Conservation (phyloP, 1,139 yeast genomes). For the Taiozyma sp. region DNA sequence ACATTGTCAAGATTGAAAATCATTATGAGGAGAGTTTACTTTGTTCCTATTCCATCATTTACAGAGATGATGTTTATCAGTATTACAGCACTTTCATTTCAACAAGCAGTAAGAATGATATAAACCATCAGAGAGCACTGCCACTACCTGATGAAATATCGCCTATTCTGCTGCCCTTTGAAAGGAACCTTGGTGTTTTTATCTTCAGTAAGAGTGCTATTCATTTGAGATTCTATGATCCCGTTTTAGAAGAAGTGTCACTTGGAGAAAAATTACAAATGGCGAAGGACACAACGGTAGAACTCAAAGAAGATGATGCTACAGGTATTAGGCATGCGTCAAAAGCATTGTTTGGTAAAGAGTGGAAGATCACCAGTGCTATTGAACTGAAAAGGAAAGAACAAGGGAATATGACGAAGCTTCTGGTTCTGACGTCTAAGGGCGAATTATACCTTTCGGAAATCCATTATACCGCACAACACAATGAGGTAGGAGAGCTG, state of each 20-base stretch:
- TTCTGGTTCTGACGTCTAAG: slow-evolving; percentile 8
- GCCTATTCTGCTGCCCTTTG: slow-evolving; percentile 1
- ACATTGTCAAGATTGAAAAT: slow-evolving; percentile 7
- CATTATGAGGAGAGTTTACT: slow-evolving; percentile 5
- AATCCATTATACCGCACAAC: background rate
- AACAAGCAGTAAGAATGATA: background rate
- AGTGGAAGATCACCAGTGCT: slow-evolving; percentile 13
- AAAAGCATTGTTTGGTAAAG: background rate
- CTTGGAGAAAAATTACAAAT: background rate
- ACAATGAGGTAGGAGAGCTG: background rate
- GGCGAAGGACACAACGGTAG: slow-evolving; percentile 3
- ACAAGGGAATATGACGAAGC: background rate
- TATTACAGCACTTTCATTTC: slow-evolving; percentile 2
- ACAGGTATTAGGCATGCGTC: background rate
- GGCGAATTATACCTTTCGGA: slow-evolving; percentile 9
- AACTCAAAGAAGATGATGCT: background rate
- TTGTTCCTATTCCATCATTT: slow-evolving; percentile 11
- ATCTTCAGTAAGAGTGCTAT: slow-evolving; percentile 14
- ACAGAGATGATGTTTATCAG: slow-evolving; percentile 18
- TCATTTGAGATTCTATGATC: slow-evolving; percentile 7
- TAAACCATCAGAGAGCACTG: background rate
- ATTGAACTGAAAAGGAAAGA: background rate
- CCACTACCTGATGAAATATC: background rate
- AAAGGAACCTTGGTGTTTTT: slow-evolving; percentile 8
- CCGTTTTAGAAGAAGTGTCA: slow-evolving; percentile 1